Evolutionary conservation across 768 basidiomycete species (phyloP).

Genomic region (Candolleomyces efflorescens): DNA sequence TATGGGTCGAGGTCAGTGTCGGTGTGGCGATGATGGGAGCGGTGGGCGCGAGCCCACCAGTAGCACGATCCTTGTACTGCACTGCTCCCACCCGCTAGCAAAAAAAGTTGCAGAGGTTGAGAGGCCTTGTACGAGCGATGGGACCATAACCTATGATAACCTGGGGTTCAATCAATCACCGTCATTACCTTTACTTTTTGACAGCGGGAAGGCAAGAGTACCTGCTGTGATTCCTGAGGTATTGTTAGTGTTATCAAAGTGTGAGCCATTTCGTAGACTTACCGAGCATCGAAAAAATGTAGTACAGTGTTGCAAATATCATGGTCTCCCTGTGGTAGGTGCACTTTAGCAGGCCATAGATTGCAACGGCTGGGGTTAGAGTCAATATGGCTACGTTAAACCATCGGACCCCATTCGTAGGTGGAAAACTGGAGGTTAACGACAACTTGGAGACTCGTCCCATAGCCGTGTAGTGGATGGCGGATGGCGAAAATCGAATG

Average conservation of each 20-base stretch:
- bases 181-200: neutral
- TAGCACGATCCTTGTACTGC: slow-evolving; percentile 84
- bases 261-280: slow-evolving; percentile 16
- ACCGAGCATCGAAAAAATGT: slow-evolving; percentile 87
- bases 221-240: slow-evolving; percentile 48
- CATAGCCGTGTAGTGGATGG: neutral
- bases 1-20: slow-evolving; percentile 88
- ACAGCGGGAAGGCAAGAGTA: slow-evolving; percentile 14
- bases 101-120: slow-evolving; percentile 61
- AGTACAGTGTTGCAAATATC: slow-evolving; percentile 64
- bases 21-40: slow-evolving; percentile 80
- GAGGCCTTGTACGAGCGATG: slow-evolving; percentile 81
- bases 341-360: slow-evolving; percentile 61
- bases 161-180: slow-evolving; percentile 24
- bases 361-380: slow-evolving; percentile 63
- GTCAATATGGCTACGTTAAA: slow-evolving; percentile 72
- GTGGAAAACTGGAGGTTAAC: slow-evolving; percentile 32
- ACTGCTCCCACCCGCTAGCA: slow-evolving; percentile 73
- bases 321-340: slow-evolving; percentile 47
- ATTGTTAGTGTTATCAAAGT: neutral
- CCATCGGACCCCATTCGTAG: slow-evolving; percentile 60
- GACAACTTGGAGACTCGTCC: neutral
- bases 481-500: neutral
- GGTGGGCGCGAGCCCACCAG: slow-evolving; percentile 85
- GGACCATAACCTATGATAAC: slow-evolving; percentile 84